phyloP scores from a whole-genome alignment of 768 basidiomycete genomes.

The Suillus clintonianus region DNA sequence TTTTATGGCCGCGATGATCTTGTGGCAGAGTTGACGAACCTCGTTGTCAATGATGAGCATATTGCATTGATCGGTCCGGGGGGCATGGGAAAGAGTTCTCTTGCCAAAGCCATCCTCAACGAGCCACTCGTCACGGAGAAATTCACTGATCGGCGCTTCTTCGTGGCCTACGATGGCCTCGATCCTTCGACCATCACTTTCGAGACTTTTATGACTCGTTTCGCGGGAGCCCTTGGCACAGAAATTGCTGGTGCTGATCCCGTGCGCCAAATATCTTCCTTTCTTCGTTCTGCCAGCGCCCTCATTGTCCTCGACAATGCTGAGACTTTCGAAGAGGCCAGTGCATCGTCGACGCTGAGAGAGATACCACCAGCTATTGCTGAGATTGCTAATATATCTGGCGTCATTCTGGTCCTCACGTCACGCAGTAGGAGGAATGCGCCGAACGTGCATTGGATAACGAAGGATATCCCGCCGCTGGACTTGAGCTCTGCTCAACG shows the following conservation, averaged over 20 bases:
- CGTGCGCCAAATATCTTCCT: neutral
- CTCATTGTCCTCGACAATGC: conserved; percentile 4
- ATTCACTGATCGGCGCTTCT: too few species aligned
- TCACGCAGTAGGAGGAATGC: neutral
- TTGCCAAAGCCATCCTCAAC: too few species aligned
- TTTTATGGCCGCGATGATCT: too few species aligned
- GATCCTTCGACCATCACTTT: too few species aligned
- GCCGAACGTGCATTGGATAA: neutral
- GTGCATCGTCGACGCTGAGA: neutral
- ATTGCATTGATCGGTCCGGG: too few species aligned
- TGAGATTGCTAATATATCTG: neutral
- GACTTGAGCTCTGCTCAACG: neutral
- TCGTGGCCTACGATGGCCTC: too few species aligned
- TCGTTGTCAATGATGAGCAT: too few species aligned
- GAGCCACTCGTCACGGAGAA: too few species aligned
- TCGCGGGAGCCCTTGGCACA: neutral
- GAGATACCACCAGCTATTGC: neutral
- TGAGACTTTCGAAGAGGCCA: neutral
- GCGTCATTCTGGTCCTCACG: too few species aligned
- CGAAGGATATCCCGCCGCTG: neutral
- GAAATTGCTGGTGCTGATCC: neutral
- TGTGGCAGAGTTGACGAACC: too few species aligned
- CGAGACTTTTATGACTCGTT: too few species aligned
- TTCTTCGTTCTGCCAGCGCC: neutral
- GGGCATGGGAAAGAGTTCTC: too few species aligned